Percentiles rank a stretch among this genome's conserved stretches.
phyloP scores from a whole-genome alignment of 805 yeast genomes.

The Yarrowia bubula region DNA sequence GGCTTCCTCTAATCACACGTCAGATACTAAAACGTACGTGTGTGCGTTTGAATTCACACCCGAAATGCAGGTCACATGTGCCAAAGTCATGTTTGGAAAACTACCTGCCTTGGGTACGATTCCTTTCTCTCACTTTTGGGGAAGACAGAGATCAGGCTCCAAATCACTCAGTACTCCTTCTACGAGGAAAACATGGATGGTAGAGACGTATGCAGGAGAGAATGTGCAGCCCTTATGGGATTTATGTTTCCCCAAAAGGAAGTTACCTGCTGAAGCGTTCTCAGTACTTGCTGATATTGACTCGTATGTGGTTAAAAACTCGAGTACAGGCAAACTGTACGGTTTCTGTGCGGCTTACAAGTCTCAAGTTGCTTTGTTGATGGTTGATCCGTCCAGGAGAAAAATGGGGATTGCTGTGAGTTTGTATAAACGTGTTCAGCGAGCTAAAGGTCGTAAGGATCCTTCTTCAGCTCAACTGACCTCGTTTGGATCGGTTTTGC shows the following conservation, averaged over 20 bases:
- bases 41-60: conserved; percentile 62
- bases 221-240: conserved; percentile 12
- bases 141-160: background rate
- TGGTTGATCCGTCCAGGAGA: conserved; percentile 55
- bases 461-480: conserved; percentile 13
- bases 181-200: conserved; percentile 15
- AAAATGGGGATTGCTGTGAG: conserved; percentile 56
- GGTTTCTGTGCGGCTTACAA: conserved; percentile 44
- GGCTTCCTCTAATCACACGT: conserved; percentile 46
- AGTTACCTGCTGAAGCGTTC: conserved; percentile 6
- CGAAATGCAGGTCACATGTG: conserved; percentile 50
- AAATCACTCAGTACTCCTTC: background rate
- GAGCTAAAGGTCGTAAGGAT: conserved; percentile 13
- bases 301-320: conserved; percentile 30
- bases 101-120: conserved; percentile 52
- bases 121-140: conserved; percentile 39
- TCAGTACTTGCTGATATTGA: background rate
- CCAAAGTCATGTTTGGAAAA: conserved; percentile 55
- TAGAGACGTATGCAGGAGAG: background rate
- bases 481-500: conserved; percentile 1
- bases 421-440: conserved; percentile 52
- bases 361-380: conserved; percentile 42
- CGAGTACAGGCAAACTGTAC: conserved; percentile 52
- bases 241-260: conserved; percentile 6
- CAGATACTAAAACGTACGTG: conserved; percentile 51